These are phyloP conservation scores for Cystobasidiopsis lactophilus DNA, from an alignment of 768 basidiomycete species.

Conservation along the genomic window DNA sequence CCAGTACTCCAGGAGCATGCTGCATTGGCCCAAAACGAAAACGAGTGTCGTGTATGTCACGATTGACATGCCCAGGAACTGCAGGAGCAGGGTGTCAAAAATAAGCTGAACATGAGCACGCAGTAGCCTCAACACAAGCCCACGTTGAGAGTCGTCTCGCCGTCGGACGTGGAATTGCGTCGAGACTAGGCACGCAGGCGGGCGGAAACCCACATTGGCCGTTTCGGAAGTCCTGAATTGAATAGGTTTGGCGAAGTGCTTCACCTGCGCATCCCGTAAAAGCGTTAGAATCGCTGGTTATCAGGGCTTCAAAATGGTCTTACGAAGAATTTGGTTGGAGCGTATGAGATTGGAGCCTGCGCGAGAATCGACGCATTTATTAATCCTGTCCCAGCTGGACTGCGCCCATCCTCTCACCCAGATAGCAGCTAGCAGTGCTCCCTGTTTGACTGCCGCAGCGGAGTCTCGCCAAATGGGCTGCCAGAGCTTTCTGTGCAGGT, in stretches of 20 bases:
- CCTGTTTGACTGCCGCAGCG: neutral
- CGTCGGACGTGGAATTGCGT: too few relatives aligned
- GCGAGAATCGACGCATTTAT: neutral
- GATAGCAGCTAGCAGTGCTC: neutral
- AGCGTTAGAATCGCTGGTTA: constrained; percentile 1
- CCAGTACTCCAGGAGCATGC: constrained; percentile 11
- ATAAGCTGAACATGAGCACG: too few relatives aligned
- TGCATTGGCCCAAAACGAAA: constrained; percentile 14
- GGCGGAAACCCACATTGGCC: neutral
- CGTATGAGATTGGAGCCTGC: neutral
- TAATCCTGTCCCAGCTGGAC: neutral
- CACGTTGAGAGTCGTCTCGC: too few relatives aligned
- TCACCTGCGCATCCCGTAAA: neutral
- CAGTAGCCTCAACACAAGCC: too few relatives aligned
- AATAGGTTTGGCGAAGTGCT: constrained; percentile 1
- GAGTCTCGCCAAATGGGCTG: constrained; percentile 11
- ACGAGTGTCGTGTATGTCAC: constrained; percentile 14
- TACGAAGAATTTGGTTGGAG: constrained; percentile 6
- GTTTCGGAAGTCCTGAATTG: constrained; percentile 1
- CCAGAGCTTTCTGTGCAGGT: too few relatives aligned
- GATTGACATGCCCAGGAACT: constrained; percentile 8
- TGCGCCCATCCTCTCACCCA: neutral
- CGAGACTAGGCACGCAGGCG: constrained; percentile 7
- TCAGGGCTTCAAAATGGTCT: constrained; percentile 1
- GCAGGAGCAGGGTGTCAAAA: constrained; percentile 10